Evolutionary conservation across 202 grass and related monocot species (phyloP).

Genomic region (Panicum virgatum): DNA sequence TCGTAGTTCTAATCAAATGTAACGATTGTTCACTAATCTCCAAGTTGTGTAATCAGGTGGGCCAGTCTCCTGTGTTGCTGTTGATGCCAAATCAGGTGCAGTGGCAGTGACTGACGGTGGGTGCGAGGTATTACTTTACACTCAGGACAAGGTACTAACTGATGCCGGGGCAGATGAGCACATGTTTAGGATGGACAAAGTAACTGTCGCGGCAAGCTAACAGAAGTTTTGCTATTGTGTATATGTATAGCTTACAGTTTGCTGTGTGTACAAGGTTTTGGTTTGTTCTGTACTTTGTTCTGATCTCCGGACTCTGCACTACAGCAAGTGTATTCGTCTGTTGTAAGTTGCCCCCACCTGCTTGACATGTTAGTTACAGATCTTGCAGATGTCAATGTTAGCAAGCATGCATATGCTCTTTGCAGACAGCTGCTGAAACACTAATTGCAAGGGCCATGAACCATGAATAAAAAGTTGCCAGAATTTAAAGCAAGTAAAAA

Average conservation of each 20-base stretch:
- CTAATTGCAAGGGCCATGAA: neutral
- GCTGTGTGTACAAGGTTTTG: neutral
- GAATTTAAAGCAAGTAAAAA: neutral
- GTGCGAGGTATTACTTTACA: constrained; percentile 64
- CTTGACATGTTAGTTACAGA: neutral
- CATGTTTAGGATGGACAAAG: neutral
- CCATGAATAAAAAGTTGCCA: neutral
- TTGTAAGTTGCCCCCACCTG: neutral
- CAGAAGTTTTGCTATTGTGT: neutral
- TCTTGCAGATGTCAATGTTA: neutral
- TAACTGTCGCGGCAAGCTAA: neutral
- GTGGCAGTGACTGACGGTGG: constrained; percentile 73
- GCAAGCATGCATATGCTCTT: neutral
- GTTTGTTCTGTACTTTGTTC: neutral
- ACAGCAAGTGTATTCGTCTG: neutral
- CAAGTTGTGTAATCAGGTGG: constrained; percentile 57
- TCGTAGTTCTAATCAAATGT: neutral
- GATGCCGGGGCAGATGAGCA: neutral
- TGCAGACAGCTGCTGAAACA: too few relatives aligned
- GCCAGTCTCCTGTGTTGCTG: constrained; percentile 59
- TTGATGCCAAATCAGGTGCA: constrained; percentile 62
- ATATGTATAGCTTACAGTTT: neutral
- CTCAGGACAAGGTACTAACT: constrained; percentile 14
- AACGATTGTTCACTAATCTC: constrained; percentile 12
- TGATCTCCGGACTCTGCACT: neutral